phyloP scores from a whole-genome alignment of 805 yeast species.

The Kluyveromyces starmeri region DNA sequence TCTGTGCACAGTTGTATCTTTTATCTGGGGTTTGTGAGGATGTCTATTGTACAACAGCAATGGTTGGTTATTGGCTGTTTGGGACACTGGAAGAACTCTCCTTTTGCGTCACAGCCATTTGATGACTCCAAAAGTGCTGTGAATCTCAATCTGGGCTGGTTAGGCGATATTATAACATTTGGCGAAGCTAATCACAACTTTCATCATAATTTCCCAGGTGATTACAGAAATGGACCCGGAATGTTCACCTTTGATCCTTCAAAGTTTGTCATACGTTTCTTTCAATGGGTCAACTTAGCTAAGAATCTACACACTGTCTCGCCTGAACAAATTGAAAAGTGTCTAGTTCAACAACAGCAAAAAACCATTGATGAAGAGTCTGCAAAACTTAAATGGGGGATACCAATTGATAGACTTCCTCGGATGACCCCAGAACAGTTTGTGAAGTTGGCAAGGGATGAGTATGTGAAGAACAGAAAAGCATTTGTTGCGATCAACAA shows the following conservation, averaged over 20 bases:
- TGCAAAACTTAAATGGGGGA: conserved; percentile 83
- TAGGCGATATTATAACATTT: conserved; percentile 57
- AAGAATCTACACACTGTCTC: conserved; percentile 43
- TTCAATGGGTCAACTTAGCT: conserved; percentile 41
- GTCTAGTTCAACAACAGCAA: conserved; percentile 75
- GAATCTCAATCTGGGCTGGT: conserved; percentile 41
- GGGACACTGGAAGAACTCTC: conserved; percentile 49
- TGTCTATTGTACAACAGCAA: conserved; percentile 69
- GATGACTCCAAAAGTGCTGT: conserved; percentile 67
- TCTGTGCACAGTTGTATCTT: conserved; percentile 68
- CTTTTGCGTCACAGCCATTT: conserved; percentile 59
- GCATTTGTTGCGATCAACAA: conserved; percentile 79
- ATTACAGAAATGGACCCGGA: conserved; percentile 66
- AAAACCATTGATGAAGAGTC: conserved; percentile 68
- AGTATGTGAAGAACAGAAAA: conserved; percentile 36
- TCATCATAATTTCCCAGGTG: conserved; percentile 93
- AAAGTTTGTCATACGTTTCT: conserved; percentile 54
- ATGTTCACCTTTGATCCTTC: conserved; percentile 82
- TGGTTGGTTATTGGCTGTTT: conserved; percentile 70
- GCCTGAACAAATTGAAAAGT: conserved; percentile 51
- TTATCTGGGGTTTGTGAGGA: conserved; percentile 57
- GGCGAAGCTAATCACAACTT: conserved; percentile 92
- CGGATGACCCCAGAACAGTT: conserved; percentile 49
- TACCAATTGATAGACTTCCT: conserved; percentile 83
- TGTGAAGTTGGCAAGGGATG: conserved; percentile 29